These are phyloP conservation scores for Curvularia hawaiiensis DNA, from an alignment of 2,329 filamentous ascomycete genomes.

Conservation along the genomic window DNA sequence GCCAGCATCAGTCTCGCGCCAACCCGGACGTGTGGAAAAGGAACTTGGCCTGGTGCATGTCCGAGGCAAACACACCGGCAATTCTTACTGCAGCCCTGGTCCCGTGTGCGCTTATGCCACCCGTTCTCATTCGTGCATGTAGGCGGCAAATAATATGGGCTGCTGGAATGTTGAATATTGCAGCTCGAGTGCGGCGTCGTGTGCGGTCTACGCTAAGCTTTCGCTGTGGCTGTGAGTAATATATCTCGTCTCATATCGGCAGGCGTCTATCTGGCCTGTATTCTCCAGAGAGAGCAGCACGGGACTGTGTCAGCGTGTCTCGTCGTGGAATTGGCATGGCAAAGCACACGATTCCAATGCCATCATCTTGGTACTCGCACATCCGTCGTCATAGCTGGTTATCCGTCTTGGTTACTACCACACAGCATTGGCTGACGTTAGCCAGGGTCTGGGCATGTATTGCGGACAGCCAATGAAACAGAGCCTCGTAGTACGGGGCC, in stretches of 20 bases:
- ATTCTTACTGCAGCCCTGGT: slow-evolving; percentile 13
- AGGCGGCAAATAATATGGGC: neutral
- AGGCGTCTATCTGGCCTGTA: neutral
- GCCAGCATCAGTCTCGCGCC: slow-evolving; percentile 5
- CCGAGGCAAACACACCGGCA: slow-evolving; percentile 23
- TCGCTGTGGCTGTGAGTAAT: slow-evolving; percentile 7
- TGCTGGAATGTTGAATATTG: neutral
- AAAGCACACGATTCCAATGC: slow-evolving; percentile 1
- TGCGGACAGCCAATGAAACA: neutral
- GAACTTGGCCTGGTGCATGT: slow-evolving; percentile 1
- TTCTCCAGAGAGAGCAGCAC: neutral
- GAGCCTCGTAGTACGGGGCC: neutral
- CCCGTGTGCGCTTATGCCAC: slow-evolving; percentile 5
- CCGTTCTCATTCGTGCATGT: slow-evolving; percentile 1
- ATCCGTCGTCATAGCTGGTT: slow-evolving; percentile 16
- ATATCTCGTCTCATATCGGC: neutral
- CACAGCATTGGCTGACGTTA: slow-evolving; percentile 19
- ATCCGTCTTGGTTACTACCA: neutral
- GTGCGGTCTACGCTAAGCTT: slow-evolving; percentile 15
- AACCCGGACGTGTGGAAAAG: slow-evolving; percentile 19
- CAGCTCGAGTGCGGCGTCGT: neutral
- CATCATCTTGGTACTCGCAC: slow-evolving; percentile 1
- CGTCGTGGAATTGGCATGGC: neutral
- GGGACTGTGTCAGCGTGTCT: neutral
- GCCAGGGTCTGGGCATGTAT: slow-evolving; percentile 3